Evolutionary conservation across 148 eudicot species (phyloP).

Genomic region (Dianthus caryophyllus): DNA sequence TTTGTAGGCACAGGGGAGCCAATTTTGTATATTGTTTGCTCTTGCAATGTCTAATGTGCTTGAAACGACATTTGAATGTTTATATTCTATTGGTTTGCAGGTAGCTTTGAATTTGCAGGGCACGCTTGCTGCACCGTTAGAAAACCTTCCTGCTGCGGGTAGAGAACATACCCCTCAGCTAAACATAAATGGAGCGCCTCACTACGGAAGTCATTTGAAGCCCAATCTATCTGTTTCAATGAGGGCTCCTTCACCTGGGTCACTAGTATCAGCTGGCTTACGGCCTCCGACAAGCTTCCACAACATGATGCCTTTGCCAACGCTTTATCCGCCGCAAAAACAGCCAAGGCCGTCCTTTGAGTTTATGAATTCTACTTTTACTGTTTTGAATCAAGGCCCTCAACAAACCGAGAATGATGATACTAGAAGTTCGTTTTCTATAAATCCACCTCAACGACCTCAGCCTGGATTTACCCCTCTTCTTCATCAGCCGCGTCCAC

Average conservation of each 20-base stretch:
- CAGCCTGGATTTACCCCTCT: conserved; percentile 35
- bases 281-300: conserved; percentile 41
- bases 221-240: conserved; percentile 34
- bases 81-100: conserved; percentile 36
- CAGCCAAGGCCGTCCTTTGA: conserved; percentile 41
- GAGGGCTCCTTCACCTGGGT: conserved; percentile 30
- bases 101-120: conserved; percentile 43
- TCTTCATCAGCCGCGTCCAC: conserved; percentile 35
- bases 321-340: conserved; percentile 38
- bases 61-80: not conserved
- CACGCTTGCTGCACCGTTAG: conserved; percentile 15
- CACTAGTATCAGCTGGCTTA: conserved; percentile 32
- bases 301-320: conserved; percentile 30
- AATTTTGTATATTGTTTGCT: not conserved
- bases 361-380: conserved; percentile 30
- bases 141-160: conserved; percentile 17
- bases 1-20: not conserved
- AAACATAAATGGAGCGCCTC: conserved; percentile 29
- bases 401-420: conserved; percentile 35
- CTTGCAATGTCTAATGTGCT: not conserved
- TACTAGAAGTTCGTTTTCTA: conserved; percentile 24
- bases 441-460: conserved; percentile 34
- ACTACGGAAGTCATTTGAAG: conserved; percentile 37
- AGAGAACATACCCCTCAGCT: conserved; percentile 32
- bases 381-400: conserved; percentile 35